phyloP scores from a whole-genome alignment of 768 basidiomycete species.

The Tephrocybe sp. region DNA sequence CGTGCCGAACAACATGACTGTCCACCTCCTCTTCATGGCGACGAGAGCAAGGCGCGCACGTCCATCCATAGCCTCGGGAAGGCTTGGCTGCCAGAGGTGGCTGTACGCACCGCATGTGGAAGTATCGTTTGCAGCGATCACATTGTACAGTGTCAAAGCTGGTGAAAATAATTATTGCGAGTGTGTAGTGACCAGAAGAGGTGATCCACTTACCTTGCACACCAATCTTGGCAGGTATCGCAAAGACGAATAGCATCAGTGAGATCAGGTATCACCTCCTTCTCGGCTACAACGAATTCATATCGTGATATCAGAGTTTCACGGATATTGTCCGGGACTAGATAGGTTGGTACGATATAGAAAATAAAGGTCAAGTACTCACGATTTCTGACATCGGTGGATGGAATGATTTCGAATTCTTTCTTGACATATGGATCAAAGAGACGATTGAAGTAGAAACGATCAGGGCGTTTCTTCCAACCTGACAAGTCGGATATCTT shows the following conservation, averaged over 20 bases:
- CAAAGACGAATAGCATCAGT: constrained; percentile 86
- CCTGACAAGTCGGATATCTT: constrained; percentile 90
- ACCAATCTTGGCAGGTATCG: constrained; percentile 85
- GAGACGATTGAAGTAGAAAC: constrained; percentile 94
- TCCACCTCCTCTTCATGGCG: constrained; percentile 86
- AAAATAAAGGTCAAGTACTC: constrained; percentile 32
- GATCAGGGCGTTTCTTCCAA: constrained; percentile 93
- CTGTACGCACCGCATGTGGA: constrained; percentile 93
- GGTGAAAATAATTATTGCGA: constrained; percentile 19
- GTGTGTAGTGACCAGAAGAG: constrained; percentile 13
- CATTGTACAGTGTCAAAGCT: constrained; percentile 87
- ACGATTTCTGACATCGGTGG: constrained; percentile 88
- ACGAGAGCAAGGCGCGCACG: constrained; percentile 89
- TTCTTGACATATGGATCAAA: constrained; percentile 99
- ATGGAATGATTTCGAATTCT: constrained; percentile 94
- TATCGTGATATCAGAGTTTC: constrained; percentile 79
- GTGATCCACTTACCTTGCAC: constrained; percentile 65
- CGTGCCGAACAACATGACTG: constrained; percentile 66
- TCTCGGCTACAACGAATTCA: constrained; percentile 94
- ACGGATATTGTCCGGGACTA: constrained; percentile 83
- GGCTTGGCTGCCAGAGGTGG: constrained; percentile 91
- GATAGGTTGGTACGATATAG: constrained; percentile 21
- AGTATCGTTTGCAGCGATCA: constrained; percentile 89
- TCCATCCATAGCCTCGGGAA: constrained; percentile 96
- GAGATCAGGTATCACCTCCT: constrained; percentile 88